phyloP scores from a whole-genome alignment of 176 grass and related monocot genomes.

The Bolboschoenus planiculmis region DNA sequence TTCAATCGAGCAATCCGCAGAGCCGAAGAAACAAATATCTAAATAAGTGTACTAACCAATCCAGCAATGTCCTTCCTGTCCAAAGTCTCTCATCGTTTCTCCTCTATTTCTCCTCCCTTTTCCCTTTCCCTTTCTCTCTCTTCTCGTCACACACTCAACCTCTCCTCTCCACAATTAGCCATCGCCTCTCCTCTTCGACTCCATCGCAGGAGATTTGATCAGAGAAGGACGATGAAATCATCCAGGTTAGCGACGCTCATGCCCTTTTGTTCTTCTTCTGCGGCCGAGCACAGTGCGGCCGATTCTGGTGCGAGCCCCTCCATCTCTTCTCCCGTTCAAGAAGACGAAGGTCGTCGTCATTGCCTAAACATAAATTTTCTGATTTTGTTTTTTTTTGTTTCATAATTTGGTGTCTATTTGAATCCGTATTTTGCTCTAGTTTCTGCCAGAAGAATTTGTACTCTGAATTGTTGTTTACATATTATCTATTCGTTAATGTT shows the following conservation, averaged over 20 bases:
- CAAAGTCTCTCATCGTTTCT: slow-evolving; percentile 48
- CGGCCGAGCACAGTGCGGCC: slow-evolving; percentile 17
- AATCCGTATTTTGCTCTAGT: background rate
- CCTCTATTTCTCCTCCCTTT: slow-evolving; percentile 27
- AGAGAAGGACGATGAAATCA: slow-evolving; percentile 2
- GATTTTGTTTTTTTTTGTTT: background rate
- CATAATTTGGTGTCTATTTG: background rate
- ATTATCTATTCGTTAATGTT: background rate
- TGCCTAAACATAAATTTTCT: background rate
- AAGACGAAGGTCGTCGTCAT: slow-evolving; percentile 64
- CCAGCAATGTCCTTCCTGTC: slow-evolving; percentile 42
- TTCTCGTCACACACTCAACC: slow-evolving; percentile 17
- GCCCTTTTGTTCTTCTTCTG: slow-evolving; percentile 14
- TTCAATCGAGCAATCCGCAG: background rate
- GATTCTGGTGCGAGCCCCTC: slow-evolving; percentile 36
- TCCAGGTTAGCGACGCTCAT: slow-evolving; percentile 56
- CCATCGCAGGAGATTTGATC: background rate
- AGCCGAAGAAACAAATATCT: background rate
- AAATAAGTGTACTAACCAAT: background rate
- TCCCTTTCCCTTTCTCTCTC: slow-evolving; percentile 7
- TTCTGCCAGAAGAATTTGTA: background rate
- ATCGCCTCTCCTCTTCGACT: background rate
- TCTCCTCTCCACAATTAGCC: slow-evolving; percentile 32
- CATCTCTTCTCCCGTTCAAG: slow-evolving; percentile 21
- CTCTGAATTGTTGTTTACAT: background rate